These are phyloP conservation scores for Stagonosporopsis tanaceti DNA, from an alignment of 2,329 filamentous ascomycete species.

Conservation along the genomic window DNA sequence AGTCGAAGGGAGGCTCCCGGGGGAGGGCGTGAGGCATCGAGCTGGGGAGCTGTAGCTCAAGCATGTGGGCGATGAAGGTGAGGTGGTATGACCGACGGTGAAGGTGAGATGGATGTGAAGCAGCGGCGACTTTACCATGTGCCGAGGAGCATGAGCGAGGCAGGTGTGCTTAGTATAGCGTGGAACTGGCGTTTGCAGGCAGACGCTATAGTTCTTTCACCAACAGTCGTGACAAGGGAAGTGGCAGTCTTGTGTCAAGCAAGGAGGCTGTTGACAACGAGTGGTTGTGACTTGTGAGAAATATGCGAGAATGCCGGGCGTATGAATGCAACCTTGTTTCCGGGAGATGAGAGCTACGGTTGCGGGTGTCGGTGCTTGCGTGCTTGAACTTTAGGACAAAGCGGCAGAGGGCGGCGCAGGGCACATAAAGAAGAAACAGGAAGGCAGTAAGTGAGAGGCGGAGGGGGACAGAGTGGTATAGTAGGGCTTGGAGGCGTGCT, in stretches of 20 bases:
- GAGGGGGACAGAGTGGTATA: conserved; percentile 16
- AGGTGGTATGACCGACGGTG: conserved; percentile 17
- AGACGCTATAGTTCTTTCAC: conserved; percentile 19
- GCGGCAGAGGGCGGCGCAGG: conserved; percentile 29
- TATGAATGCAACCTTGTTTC: conserved; percentile 43
- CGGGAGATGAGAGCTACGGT: conserved; percentile 29
- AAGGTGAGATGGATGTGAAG: conserved; percentile 17
- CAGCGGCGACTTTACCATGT: conserved; percentile 25
- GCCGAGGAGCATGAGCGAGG: conserved; percentile 23
- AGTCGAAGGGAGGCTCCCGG: conserved; percentile 45
- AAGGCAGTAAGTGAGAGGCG: conserved; percentile 21
- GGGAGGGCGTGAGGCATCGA: conserved; percentile 53
- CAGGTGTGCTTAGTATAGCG: conserved; percentile 20
- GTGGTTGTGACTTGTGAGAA: conserved; percentile 29
- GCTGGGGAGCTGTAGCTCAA: conserved; percentile 51
- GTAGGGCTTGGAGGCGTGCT: conserved; percentile 6
- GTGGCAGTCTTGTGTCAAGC: conserved; percentile 33
- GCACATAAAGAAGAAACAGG: conserved; percentile 29
- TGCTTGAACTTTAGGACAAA: conserved; percentile 16
- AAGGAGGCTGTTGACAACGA: conserved; percentile 45
- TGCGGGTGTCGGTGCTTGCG: conserved; percentile 15
- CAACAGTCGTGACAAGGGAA: conserved; percentile 19
- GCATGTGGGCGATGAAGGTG: conserved; percentile 44
- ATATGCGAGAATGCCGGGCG: conserved; percentile 33
- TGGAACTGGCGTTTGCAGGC: conserved; percentile 24